These are phyloP conservation scores for Aureoboletus auriporus DNA, from an alignment of 768 basidiomycete genomes.

Conservation along the genomic window DNA sequence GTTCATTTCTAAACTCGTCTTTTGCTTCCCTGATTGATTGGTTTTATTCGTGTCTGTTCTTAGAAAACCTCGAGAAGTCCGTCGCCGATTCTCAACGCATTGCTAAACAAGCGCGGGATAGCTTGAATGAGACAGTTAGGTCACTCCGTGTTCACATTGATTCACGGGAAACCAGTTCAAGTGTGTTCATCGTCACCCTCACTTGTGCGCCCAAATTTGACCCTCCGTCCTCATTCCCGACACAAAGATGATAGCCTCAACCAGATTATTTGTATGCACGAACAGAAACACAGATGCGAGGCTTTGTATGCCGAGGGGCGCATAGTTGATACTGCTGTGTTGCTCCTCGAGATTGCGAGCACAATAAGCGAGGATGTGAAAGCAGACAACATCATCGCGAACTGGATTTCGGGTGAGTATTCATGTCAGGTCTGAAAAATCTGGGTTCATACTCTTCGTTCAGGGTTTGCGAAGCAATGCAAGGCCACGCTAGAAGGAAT, in stretches of 20 bases:
- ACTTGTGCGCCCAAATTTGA: not conserved
- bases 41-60: not conserved
- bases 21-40: not conserved
- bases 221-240: not conserved
- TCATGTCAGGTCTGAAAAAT: not conserved
- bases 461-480: not conserved
- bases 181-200: not conserved
- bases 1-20: not conserved
- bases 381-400: not conserved
- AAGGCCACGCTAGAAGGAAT: no score
- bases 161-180: not conserved
- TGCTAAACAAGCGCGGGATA: not conserved
- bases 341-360: not conserved
- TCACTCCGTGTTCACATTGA: not conserved
- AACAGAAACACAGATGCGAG: slow-evolving; percentile 3
- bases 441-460: not conserved
- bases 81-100: not conserved
- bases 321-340: slow-evolving; percentile 1
- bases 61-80: not conserved
- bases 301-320: not conserved
- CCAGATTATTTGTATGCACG: not conserved
- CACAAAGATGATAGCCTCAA: not conserved
- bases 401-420: slow-evolving; percentile 5
- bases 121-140: not conserved
- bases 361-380: not conserved